Base-by-base conservation (phyloP, 306 rosid species). In the Cucurbita maxima region DNA sequence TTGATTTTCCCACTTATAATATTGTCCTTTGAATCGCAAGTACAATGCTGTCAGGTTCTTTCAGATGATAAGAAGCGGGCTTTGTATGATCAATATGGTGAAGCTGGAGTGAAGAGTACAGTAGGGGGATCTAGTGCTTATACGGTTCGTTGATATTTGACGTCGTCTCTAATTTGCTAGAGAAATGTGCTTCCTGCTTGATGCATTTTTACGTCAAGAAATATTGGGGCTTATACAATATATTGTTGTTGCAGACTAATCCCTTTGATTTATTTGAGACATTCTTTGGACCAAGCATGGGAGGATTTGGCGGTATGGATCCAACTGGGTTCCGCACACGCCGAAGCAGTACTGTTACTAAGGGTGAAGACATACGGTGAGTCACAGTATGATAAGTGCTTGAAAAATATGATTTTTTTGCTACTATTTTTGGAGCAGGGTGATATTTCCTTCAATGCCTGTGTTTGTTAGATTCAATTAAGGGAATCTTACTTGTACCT, bases 241-340 rank as follows among this genome's bases (percentile, higher is more conserved):
- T 11, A 68, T 51, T 72, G 47, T 81, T 78, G 52, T 66, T 81
- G 82, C 91, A 94, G 99, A 94, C 95, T 18, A 94, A 91, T 85
- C 97, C 99, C 11, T 94, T 94, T 78, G 99, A 94, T 84, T 84
- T 94, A 73, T 94, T 94, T 81, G 99, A 94, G 92, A 86, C 99
- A 55, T 91, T 94, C 80, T 94, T 94, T 78, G 97, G 99, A 73
- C 76, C 92, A 25, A 89, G 77, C 75, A 89, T 92, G 95, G 89
- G 92, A 55, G 97, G 97, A 61, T 94, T 94, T 77, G 38, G 78
- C 70, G 90, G 90, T 57, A 89, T 87, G 97, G 96, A 91, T 79
- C 85, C 82, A 55, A 61, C 90, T 79, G 92, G 87, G 76, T 94
- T 90, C 77, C 87, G 90, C 81, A 79, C 99, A 68, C 96, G 84